Evolutionary conservation across 192 early-diverging fungal species (phyloP), one percentile per base, ranked within the genome.

Genomic region (Backusella circina): DNA sequence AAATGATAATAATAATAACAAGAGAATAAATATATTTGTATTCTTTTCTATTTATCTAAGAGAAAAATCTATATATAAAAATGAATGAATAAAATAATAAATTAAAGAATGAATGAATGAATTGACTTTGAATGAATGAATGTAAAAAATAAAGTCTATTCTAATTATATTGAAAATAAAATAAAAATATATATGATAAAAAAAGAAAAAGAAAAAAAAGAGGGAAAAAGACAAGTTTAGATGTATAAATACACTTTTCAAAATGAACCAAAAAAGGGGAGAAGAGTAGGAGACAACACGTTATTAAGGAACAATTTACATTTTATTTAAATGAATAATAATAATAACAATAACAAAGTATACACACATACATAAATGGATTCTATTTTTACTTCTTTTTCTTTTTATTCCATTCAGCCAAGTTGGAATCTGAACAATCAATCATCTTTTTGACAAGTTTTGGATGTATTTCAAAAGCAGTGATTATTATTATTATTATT

Each of bases 251-350:
- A 57, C 23, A 23, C 12, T 57, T 57, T 57, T 57, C 23, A 2
- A 57, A 57, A 57, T 57, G 54, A 57, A 26, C 54, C 21, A 57
- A 57, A 57, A 57, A 57, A 57, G 54, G n/a, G n/a, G 54, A 57
- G 54, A 57, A 57, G 54, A 28, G 23, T 57, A 57, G 54, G 54
- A 57, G 54, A 57, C 54, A 57, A 57, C 54, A 57, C 54, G 54
- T 57, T 57, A 23, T 57, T 57, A 57, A 10, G 54, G 54, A 57
- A 57, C 54, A 57, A n/a, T 13, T 57, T 57, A 23, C 21, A 57
- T 57, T 57, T 57, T 57, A 57, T 57, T 57, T 57, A 57, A 57
- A 57, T 57, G 54, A 57, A 57, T 57, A 57, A 26, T 26, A 57
- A 57, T 47, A 57, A 57, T 26, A 57, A 57, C 12, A 26, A 57